Conservation (phyloP, 2,329 filamentous ascomycete genomes). For the Xylaria sp. region DNA sequence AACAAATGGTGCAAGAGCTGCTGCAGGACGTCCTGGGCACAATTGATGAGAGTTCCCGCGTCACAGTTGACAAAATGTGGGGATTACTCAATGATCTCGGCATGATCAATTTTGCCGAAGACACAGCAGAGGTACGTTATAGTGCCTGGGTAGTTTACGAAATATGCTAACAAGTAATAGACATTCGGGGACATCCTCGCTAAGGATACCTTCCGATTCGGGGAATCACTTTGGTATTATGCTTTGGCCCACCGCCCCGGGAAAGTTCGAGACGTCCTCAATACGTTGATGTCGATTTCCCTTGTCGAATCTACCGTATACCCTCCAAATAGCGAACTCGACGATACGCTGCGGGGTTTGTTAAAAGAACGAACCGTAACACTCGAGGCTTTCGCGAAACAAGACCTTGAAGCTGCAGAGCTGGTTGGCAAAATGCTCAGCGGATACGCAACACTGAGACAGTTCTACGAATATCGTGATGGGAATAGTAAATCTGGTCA, state of each 20-base stretch:
- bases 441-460: conserved; percentile 90
- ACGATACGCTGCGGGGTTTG: conserved; percentile 75
- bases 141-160: not conserved
- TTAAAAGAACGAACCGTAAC: conserved; percentile 77
- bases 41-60: conserved; percentile 72
- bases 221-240: conserved; percentile 90
- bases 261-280: conserved; percentile 87
- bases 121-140: conserved; percentile 79
- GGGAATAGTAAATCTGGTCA: conserved; percentile 55
- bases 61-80: conserved; percentile 84
- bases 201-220: conserved; percentile 79
- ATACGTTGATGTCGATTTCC: conserved; percentile 87
- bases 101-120: conserved; percentile 81
- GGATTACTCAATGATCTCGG: conserved; percentile 80
- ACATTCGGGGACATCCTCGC: conserved; percentile 84
- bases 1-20: conserved; percentile 78
- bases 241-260: conserved; percentile 81
- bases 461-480: conserved; percentile 91
- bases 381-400: conserved; percentile 75
- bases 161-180: conserved; percentile 59
- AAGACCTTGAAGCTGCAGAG: conserved; percentile 84
- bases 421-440: conserved; percentile 87
- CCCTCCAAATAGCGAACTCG: conserved; percentile 76
- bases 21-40: conserved; percentile 72
- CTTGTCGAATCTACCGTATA: conserved; percentile 86